Evolutionary conservation across 2,329 filamentous ascomycete genomes (phyloP).

Genomic region (Fusarium sp.): DNA sequence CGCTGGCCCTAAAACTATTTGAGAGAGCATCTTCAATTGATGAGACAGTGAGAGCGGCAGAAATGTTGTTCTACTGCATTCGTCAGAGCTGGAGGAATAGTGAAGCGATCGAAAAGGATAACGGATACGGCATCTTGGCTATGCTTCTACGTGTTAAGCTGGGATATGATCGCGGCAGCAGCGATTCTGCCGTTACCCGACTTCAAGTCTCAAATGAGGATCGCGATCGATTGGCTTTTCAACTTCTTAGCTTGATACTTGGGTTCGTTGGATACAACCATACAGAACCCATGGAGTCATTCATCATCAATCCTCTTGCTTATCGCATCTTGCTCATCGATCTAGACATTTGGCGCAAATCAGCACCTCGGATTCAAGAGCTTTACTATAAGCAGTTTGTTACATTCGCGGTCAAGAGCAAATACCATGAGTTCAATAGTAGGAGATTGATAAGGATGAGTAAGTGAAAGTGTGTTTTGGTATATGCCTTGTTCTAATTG

Average conservation of each 20-base stretch:
- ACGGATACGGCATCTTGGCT: slow-evolving; percentile 90
- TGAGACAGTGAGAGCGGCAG: slow-evolving; percentile 80
- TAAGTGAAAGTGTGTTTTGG: slow-evolving; percentile 60
- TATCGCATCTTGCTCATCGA: slow-evolving; percentile 94
- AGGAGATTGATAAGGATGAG: slow-evolving; percentile 90
- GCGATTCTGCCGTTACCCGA: slow-evolving; percentile 53
- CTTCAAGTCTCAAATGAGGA: slow-evolving; percentile 65
- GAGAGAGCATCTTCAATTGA: slow-evolving; percentile 80
- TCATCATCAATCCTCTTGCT: slow-evolving; percentile 95
- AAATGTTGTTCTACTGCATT: slow-evolving; percentile 87
- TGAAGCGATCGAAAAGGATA: slow-evolving; percentile 96
- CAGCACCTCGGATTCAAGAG: slow-evolving; percentile 80
- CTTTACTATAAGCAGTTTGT: slow-evolving; percentile 95
- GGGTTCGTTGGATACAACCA: slow-evolving; percentile 91
- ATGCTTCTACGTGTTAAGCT: slow-evolving; percentile 88
- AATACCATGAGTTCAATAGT: slow-evolving; percentile 92
- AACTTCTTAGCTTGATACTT: slow-evolving; percentile 82
- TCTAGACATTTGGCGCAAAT: slow-evolving; percentile 90
- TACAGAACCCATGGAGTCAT: slow-evolving; percentile 83
- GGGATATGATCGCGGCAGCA: slow-evolving; percentile 61
- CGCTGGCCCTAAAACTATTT: slow-evolving; percentile 85
- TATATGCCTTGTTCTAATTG: slow-evolving; percentile 27
- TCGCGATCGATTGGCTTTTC: slow-evolving; percentile 67
- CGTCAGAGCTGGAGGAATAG: slow-evolving; percentile 96
- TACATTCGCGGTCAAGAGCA: slow-evolving; percentile 89